Evolutionary conservation across 2,329 filamentous ascomycete species (phyloP), one percentile per base, ranked within the genome.

Genomic region (Colletotrichum acutatum): DNA sequence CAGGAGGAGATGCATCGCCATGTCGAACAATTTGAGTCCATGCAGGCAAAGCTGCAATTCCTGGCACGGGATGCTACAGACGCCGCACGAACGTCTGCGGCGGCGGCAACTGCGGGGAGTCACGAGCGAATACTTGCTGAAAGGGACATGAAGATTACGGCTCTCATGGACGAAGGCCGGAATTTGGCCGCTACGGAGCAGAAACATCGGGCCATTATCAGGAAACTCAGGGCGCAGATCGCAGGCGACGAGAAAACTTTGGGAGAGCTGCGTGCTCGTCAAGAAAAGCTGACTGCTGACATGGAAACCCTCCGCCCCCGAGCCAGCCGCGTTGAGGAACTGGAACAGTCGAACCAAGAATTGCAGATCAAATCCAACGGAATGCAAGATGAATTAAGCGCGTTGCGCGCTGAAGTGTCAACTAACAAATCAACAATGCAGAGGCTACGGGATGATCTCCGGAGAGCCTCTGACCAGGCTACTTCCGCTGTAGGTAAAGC

Each of bases 41-140:
- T 99, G 1, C 94, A 98, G 81, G 91, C 95, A 7, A 98, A 99
- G 80, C 85, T 99, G 32, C 93, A 95, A 76, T 98, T 97, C 78
- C 85, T 99, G 14, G 92, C 95, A 2, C 93, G 93, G 74, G 93
- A 95, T 78, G 92, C 94, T 14, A 90, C 93, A 0, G 92, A 95
- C 37, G 87, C 92, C 0, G 94, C 97, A 1, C 93, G 92, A 78
- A 90, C 91, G 76, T 88, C 91, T 7, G 91, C 90, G 2, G 84
- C 88, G n/a, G 84, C 87, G 28, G 90, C 93, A 0, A 84, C 89
- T 2, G 80, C 89, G 0, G 93, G 93, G 6, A 94, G 91, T 68
- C 70, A 87, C 1, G 94, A 97, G 76, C 94, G 92, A 80, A 95
- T 94, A 79, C 82, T 98, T 16, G 93, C 94, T 1, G 95, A 97